A percentile compares a stretch with the other conserved stretches of the same genome.
These are phyloP conservation scores for Hericium coralloides DNA, from an alignment of 768 basidiomycete species.

Conservation along the genomic window DNA sequence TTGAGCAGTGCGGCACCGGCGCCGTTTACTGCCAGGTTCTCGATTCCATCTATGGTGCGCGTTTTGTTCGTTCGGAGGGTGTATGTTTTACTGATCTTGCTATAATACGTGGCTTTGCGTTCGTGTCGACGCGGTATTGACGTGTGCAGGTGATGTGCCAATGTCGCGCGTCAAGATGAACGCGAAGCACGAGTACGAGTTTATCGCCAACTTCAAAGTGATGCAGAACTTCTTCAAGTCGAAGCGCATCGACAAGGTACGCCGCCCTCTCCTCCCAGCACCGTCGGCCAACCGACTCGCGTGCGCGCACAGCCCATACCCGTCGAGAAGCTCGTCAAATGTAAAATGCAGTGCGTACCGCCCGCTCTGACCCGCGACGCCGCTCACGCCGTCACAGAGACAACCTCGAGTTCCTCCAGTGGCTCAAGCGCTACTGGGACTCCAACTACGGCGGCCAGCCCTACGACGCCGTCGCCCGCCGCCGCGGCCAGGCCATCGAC, in stretches of 20 bases:
- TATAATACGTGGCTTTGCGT: not conserved
- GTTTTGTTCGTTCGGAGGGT: not conserved
- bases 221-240: conserved; percentile 87
- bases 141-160: conserved; percentile 70
- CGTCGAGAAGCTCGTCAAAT: conserved; percentile 91
- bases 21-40: conserved; percentile 93
- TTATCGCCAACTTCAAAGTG: conserved; percentile 90
- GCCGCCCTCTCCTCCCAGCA: conserved; percentile 20
- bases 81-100: not conserved
- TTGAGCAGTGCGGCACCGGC: conserved; percentile 88
- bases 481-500: conserved; percentile 71
- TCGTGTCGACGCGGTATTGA: not conserved
- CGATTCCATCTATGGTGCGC: conserved; percentile 87
- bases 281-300: not conserved
- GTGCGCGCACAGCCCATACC: conserved; percentile 65
- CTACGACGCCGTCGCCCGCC: conserved; percentile 79
- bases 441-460: conserved; percentile 77
- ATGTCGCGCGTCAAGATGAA: conserved; percentile 93
- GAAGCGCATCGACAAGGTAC: conserved; percentile 91
- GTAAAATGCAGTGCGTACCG: conserved; percentile 92
- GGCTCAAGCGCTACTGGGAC: conserved; percentile 97
- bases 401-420: conserved; percentile 97
- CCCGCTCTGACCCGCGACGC: not conserved
- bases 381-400: conserved; percentile 42
- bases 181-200: conserved; percentile 95